Base-by-base conservation (phyloP, 2,329 filamentous ascomycete genomes). In the Bipolaris zeicola region DNA sequence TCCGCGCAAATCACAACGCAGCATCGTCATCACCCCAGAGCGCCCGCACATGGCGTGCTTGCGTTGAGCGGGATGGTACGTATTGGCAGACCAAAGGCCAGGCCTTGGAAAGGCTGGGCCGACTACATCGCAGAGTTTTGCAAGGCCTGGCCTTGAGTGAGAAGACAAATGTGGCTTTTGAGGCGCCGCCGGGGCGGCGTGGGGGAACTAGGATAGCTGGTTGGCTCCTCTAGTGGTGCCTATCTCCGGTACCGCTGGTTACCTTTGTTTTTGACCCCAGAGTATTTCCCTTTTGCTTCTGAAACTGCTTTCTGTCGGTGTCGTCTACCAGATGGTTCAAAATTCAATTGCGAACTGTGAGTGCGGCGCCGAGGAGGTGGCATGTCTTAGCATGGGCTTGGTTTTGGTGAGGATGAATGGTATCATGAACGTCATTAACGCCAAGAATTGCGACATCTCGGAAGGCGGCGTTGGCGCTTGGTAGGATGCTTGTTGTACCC, bases 61-160 rank as follows among this genome's bases (percentile, higher is more conserved):
- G 47, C 26, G 41, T 56, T 45, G 55, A 55, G 46, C 50, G 61
- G 53, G 45, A 62, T 56, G 50, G 57, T 52, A 54, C 58, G 28
- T 39, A 52, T 58, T 48, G 38, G 49, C 57, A 58, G 52, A 51
- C 43, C 44, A 38, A 50, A 45, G 58, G 68, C 65, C 66, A 65
- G 64, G 62, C 53, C 50, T 57, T 52, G 55, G 57, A 59, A 54
- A 65, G 60, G 56, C 60, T 69, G 62, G 57, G 58, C 59, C 47
- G 46, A 52, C 28, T 50, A 53, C 53, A 61, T 56, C 60, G 65
- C 60, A 68, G 68, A 68, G 63, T 64, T 71, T 72, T 71, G 65
- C 65, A 41, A 58, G 61, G 57, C 61, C 69, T 72, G 65, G 71
- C 69, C 69, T 65, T 37, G 42, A 44, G 55, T 38, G 45, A 51